Base-by-base conservation (phyloP, 192 early-diverging fungal genomes). In the Neocallimastix lanati region DNA sequence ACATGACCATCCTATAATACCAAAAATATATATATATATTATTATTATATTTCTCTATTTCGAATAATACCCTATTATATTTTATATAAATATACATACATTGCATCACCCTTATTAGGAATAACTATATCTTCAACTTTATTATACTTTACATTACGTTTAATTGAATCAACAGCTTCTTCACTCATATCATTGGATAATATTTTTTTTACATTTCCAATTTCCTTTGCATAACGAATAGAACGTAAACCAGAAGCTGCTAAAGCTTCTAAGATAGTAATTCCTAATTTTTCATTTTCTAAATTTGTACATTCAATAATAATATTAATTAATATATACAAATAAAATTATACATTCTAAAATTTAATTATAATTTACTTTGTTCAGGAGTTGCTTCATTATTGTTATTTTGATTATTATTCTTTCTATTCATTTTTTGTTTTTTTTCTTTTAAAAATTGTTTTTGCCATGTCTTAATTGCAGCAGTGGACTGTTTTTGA, bases 171-270 rank as follows among this genome's bases (percentile, higher is more conserved):
- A 13, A 98, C 95, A 15, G 98, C 98, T 30, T 94, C 91, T 27
- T 86, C 82, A 80, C 92, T 90, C 29, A 99, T 84, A 83, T 99
- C 98, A 84, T 99, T 99, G 18, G 94, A 92, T 14, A 97, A 81
- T 81, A 99, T 96, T 29, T 90, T 84, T 29, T 87, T 85, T 2
- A 96, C 86, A 30, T 87, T 85, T 6, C 67, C 28, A 33, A 98
- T 93, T 82, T 98, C 96, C 81, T 95, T 95, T 76, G 96, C 98
- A 82, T 99, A 99, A 28, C 98, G 93, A 79, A 99, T 91, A 7
- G 97, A 95, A 76, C 98, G 88, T 67, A 99, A 83, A 12, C 98
- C 98, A 29, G 95, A 94, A 16, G 98, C 98, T 0, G 96, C 92
- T 29, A 99, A 88, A 11, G 96, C 98, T 84, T 99, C 98, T 27